A percentile compares a stretch with the other conserved stretches of the same genome.
These are phyloP conservation scores for Mortierella polycephala DNA, from an alignment of 371 early-diverging fungal species.

Conservation along the genomic window DNA sequence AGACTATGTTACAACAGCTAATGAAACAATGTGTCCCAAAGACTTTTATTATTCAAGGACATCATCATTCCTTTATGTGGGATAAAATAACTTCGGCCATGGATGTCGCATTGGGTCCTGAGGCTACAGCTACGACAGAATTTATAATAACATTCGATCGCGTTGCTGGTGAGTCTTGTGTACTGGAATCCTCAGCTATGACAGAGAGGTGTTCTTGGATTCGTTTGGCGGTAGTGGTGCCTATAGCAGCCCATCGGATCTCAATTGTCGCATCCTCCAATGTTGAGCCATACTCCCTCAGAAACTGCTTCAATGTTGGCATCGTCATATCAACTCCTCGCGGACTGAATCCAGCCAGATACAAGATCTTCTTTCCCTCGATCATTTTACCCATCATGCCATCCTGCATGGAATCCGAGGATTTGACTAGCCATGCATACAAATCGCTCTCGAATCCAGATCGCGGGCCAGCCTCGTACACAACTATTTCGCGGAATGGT, in stretches of 20 bases:
- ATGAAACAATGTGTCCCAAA: too few relatives aligned
- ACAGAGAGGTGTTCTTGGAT: constrained; percentile 21
- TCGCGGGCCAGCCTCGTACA: constrained; percentile 27
- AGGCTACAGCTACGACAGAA: too few relatives aligned
- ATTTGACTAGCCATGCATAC: constrained; percentile 4
- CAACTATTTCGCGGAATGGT: constrained; percentile 30
- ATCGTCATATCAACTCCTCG: constrained; percentile 34
- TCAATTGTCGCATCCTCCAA: neutral
- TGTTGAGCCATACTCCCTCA: neutral
- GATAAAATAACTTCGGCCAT: too few relatives aligned
- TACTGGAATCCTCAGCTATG: too few relatives aligned
- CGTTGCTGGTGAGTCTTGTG: too few relatives aligned
- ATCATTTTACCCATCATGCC: neutral
- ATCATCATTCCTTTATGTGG: too few relatives aligned
- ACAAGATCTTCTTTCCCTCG: constrained; percentile 1
- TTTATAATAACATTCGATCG: too few relatives aligned
- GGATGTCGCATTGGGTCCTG: too few relatives aligned
- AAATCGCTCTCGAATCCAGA: constrained; percentile 17
- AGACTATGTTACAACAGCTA: too few relatives aligned
- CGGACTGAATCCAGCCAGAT: constrained; percentile 43
- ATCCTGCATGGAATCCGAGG: neutral
- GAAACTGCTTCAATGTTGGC: neutral
- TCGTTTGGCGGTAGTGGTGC: constrained; percentile 27
- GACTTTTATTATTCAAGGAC: too few relatives aligned
- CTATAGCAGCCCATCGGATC: constrained; percentile 36